Evolutionary conservation across 2,329 filamentous ascomycete species (phyloP), one percentile per base, ranked within the genome.

Genomic region (Stemphylium beticola): DNA sequence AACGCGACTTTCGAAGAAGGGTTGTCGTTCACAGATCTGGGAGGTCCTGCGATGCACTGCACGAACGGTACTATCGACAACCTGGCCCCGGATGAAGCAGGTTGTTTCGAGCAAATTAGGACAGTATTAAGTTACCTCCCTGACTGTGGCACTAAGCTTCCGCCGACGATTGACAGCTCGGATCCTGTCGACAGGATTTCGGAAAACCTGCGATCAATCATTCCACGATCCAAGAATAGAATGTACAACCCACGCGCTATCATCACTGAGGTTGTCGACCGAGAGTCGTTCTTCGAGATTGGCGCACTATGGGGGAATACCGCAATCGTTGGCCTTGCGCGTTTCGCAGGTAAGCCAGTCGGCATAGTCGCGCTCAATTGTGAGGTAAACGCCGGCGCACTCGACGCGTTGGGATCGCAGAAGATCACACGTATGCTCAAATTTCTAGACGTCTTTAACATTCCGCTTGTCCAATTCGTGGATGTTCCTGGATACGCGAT

Each of bases 61-160:
- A 83, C 82, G 1, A 88, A 88, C 54, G 86, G 86, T 0, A 88
- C 85, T 0, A 87, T 88, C 43, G 86, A 88, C 56, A 88, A 88
- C 48, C 75, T 87, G 2, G 85, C 85, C 0, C 76, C 78, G 4
- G 81, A 85, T 55, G 85, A 88, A 67, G 76, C 77, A n/a, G 84
- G 82, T 34, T 86, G 84, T 57, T 87, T 87, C 55, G 80, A 83
- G 61, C 86, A 88, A 66, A 66, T 88, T 4, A 76, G 83, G 1
- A 82, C 78, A 0, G 80, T 88, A 1, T 66, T 88, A 17, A 73
- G 77, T 20, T 88, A 83, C 58, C 72, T 88, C 1, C 85, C 86
- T 1, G 83, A 86, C 57, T 83, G 76, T 29, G 85, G 85, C 0
- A 79, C 77, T 2, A 78, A 83, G 29, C 67, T 83, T 3, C 85